phyloP scores from a whole-genome alignment of 345 rosid species.

The Moringa oleifera region DNA sequence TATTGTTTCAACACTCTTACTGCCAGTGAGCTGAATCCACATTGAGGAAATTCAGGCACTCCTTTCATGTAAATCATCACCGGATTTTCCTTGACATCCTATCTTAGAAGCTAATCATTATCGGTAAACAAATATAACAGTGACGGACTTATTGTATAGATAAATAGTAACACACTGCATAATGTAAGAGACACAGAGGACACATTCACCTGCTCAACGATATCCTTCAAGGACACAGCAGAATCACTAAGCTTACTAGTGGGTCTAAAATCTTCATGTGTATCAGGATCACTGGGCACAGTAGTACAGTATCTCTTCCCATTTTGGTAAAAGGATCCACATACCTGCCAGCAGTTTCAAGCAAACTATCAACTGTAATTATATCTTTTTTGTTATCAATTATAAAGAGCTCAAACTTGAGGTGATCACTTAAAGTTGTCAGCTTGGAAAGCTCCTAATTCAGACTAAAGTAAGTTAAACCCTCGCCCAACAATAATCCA shows the following conservation, averaged over 20 bases:
- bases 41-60: slow-evolving; percentile 84
- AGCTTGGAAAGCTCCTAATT: neutral
- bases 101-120: slow-evolving; percentile 17
- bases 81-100: slow-evolving; percentile 94
- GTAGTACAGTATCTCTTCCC: slow-evolving; percentile 43
- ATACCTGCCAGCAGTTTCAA: slow-evolving; percentile 34
- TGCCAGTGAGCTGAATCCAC: slow-evolving; percentile 96
- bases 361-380: neutral
- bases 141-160: too few relatives aligned
- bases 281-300: slow-evolving; percentile 69
- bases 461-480: neutral
- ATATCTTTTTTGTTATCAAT: neutral
- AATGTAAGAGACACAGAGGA: neutral
- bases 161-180: neutral
- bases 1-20: slow-evolving; percentile 74
- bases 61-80: slow-evolving; percentile 98
- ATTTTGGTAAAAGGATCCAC: slow-evolving; percentile 32
- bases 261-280: slow-evolving; percentile 81
- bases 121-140: neutral
- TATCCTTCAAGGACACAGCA: slow-evolving; percentile 45
- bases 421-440: neutral
- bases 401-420: too few relatives aligned
- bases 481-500: too few relatives aligned
- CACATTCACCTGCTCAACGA: slow-evolving; percentile 61
- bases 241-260: slow-evolving; percentile 49